These are phyloP conservation scores for Penicillium griseofulvum DNA, from an alignment of 2,329 filamentous ascomycete species.

Conservation along the genomic window DNA sequence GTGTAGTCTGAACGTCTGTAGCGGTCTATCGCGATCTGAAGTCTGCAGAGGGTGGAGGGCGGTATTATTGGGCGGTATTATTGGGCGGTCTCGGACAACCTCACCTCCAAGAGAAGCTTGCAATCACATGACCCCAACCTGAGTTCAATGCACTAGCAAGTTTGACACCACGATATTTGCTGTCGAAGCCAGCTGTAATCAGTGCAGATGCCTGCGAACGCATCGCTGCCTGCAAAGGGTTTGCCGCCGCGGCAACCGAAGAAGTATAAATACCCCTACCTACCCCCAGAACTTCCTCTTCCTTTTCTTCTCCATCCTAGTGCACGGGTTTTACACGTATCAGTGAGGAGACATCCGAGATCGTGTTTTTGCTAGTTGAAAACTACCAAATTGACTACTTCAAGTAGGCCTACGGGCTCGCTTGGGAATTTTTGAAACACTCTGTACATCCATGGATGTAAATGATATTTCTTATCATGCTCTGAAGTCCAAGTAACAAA, in stretches of 20 bases:
- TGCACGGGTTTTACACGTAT: conserved; percentile 73
- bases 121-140: conserved; percentile 2
- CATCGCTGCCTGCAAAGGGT: too few relatives aligned
- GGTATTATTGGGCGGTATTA: not conserved
- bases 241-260: too few relatives aligned
- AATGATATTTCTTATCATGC: not conserved
- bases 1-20: not conserved
- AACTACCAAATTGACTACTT: conserved; percentile 77
- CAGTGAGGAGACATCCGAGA: conserved; percentile 87
- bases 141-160: not conserved
- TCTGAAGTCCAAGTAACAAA: not conserved
- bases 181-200: too few relatives aligned
- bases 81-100: not conserved
- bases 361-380: conserved; percentile 88
- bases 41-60: conserved; percentile 3
- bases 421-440: conserved; percentile 75
- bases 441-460: not conserved
- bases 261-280: conserved; percentile 23
- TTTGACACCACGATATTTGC: too few relatives aligned
- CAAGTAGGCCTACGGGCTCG: conserved; percentile 64
- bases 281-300: conserved; percentile 16
- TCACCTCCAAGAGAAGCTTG: not conserved
- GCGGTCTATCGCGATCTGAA: conserved; percentile 2
- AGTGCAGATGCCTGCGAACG: too few relatives aligned
- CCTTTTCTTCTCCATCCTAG: conserved; percentile 42